Percentiles rank a stretch among this genome's conserved stretches.
phyloP scores from a whole-genome alignment of 2,329 filamentous ascomycete species.

The Venturia nashicola region DNA sequence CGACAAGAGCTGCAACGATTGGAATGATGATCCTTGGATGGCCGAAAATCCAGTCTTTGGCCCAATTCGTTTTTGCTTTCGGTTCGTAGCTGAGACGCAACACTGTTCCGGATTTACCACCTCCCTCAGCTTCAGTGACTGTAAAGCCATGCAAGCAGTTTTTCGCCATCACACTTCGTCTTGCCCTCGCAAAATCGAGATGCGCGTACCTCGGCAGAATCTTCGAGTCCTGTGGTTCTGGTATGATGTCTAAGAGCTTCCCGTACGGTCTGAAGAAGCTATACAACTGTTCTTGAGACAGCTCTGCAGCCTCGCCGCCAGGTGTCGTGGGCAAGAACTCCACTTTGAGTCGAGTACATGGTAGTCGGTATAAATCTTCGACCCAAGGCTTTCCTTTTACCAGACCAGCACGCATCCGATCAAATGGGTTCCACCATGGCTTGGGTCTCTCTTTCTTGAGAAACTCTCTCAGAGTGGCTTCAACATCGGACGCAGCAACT shows the following conservation, averaged over 20 bases:
- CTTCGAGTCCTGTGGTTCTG: slow-evolving; percentile 79
- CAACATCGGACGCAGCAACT: slow-evolving; percentile 40
- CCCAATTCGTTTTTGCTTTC: slow-evolving; percentile 61
- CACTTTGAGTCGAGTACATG: slow-evolving; percentile 61
- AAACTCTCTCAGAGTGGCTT: slow-evolving; percentile 47
- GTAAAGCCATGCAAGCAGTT: slow-evolving; percentile 85
- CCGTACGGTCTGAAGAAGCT: slow-evolving; percentile 81
- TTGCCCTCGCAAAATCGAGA: slow-evolving; percentile 60
- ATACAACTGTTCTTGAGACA: slow-evolving; percentile 80
- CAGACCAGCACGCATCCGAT: slow-evolving; percentile 54
- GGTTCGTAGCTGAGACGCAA: slow-evolving; percentile 76
- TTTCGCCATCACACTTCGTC: slow-evolving; percentile 74
- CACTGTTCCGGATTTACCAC: slow-evolving; percentile 62
- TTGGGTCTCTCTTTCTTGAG: slow-evolving; percentile 60
- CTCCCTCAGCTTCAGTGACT: slow-evolving; percentile 54
- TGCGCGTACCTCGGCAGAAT: slow-evolving; percentile 67
- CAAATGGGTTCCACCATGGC: slow-evolving; percentile 84
- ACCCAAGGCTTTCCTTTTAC: slow-evolving; percentile 86
- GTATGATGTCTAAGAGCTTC: slow-evolving; percentile 73
- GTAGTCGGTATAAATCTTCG: slow-evolving; percentile 78
- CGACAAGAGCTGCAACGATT: slow-evolving; percentile 64
- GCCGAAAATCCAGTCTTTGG: slow-evolving; percentile 75
- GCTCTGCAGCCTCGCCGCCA: slow-evolving; percentile 59
- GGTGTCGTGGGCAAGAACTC: slow-evolving; percentile 70
- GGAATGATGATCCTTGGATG: slow-evolving; percentile 87